Percentiles rank a stretch among this genome's conserved stretches.
Evolutionary conservation across 2,329 filamentous ascomycete genomes (phyloP).

Genomic region (Trichoderma afroharzianum): DNA sequence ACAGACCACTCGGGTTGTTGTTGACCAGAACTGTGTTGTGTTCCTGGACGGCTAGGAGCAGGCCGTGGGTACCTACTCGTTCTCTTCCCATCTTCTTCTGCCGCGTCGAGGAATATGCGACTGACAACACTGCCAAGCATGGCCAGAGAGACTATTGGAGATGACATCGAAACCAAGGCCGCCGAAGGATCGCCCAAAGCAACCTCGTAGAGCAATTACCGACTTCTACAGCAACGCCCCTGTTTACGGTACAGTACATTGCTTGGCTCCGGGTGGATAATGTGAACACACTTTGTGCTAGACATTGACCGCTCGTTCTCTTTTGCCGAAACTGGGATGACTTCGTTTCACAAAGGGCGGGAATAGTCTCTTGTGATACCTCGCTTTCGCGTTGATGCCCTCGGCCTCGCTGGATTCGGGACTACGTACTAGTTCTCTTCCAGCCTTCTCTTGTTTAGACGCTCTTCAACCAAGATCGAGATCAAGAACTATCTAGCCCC

Average conservation of each 20-base stretch:
- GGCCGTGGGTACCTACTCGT: neutral
- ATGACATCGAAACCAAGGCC: neutral
- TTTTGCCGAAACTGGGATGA: conserved; percentile 8
- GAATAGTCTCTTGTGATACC: conserved; percentile 12
- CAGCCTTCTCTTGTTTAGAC: neutral
- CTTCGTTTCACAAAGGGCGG: conserved; percentile 3
- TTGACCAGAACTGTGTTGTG: neutral
- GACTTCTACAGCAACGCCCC: neutral
- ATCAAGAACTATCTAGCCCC: neutral
- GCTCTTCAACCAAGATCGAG: neutral
- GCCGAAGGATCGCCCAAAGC: neutral
- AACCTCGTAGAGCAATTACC: neutral
- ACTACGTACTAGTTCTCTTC: neutral
- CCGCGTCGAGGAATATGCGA: neutral
- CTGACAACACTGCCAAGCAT: neutral
- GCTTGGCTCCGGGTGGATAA: neutral
- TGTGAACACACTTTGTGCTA: neutral
- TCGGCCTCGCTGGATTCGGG: conserved; percentile 3
- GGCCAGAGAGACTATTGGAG: neutral
- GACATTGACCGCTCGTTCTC: neutral
- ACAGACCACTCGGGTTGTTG: neutral
- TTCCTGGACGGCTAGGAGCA: neutral
- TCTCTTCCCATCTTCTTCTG: neutral
- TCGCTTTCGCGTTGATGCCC: conserved; percentile 7
- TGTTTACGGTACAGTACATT: neutral